phyloP scores from a whole-genome alignment of 1,284 basidiomycete species.

The Golubevia sp. region DNA sequence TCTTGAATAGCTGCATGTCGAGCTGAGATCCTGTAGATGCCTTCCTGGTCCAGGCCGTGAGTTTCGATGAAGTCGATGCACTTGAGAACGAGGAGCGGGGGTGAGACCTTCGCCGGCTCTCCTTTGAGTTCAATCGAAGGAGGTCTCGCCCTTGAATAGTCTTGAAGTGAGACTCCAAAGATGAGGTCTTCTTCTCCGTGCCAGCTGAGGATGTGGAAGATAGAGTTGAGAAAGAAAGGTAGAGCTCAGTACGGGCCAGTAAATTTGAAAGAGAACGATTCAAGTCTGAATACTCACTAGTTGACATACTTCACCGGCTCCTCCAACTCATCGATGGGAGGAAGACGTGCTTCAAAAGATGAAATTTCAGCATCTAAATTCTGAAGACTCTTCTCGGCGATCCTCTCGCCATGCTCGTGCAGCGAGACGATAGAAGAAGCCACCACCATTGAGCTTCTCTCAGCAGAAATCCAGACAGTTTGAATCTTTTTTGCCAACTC shows the following conservation, averaged over 20 bases:
- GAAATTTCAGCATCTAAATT: conserved; percentile 36
- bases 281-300: conserved; percentile 9
- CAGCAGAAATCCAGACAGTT: conserved; percentile 35
- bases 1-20: conserved; percentile 51
- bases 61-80: conserved; percentile 52
- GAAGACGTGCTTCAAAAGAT: conserved; percentile 41
- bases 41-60: conserved; percentile 32
- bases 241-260: background rate
- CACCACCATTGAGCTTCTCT: conserved; percentile 26
- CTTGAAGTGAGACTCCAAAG: conserved; percentile 53
- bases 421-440: conserved; percentile 29
- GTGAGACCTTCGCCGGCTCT: conserved; percentile 19
- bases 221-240: background rate
- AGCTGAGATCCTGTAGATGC: conserved; percentile 54
- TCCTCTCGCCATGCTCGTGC: conserved; percentile 37
- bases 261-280: background rate
- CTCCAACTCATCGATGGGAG: conserved; percentile 24
- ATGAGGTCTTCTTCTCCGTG: conserved; percentile 56
- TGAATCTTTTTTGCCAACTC: conserved; percentile 45
- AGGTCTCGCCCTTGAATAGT: conserved; percentile 24
- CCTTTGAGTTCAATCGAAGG: conserved; percentile 21
- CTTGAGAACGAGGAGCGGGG: conserved; percentile 54
- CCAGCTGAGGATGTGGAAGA: conserved; percentile 22
- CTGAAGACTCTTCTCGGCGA: conserved; percentile 22
- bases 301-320: conserved; percentile 43